These are phyloP conservation scores for Ceratocystis variospora DNA, from an alignment of 2,329 filamentous ascomycete species.

Conservation along the genomic window DNA sequence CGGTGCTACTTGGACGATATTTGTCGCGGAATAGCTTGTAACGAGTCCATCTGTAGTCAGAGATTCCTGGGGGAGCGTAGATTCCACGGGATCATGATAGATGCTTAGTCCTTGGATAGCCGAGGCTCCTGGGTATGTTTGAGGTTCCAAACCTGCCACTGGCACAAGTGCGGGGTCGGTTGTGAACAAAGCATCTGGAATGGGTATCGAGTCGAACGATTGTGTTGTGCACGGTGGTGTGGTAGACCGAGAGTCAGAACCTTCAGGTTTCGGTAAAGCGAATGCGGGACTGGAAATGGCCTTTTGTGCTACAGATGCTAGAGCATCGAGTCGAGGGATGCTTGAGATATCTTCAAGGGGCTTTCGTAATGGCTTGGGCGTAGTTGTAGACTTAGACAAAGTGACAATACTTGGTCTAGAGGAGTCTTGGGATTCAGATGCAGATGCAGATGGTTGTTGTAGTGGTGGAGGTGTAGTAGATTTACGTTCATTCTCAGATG, in stretches of 20 bases:
- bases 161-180: neutral
- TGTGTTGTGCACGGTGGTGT: neutral
- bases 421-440: neutral
- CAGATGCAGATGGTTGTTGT: neutral
- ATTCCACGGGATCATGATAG: neutral
- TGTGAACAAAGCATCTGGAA: neutral
- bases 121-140: neutral
- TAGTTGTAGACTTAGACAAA: neutral
- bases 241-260: neutral
- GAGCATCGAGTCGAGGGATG: neutral
- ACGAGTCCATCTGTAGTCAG: neutral
- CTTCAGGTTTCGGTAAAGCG: neutral
- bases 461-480: neutral
- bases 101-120: neutral
- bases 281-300: neutral
- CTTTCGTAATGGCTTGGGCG: neutral
- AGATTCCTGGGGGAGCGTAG: neutral
- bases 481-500: neutral
- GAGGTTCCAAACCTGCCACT: neutral
- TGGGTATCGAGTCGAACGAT: neutral
- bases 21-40: neutral
- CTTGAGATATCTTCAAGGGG: neutral
- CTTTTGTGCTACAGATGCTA: slow-evolving; percentile 6
- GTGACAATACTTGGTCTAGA: neutral
- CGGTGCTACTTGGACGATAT: neutral